Evolutionary conservation across 345 rosid species (phyloP).

Genomic region (Camelina neglecta): DNA sequence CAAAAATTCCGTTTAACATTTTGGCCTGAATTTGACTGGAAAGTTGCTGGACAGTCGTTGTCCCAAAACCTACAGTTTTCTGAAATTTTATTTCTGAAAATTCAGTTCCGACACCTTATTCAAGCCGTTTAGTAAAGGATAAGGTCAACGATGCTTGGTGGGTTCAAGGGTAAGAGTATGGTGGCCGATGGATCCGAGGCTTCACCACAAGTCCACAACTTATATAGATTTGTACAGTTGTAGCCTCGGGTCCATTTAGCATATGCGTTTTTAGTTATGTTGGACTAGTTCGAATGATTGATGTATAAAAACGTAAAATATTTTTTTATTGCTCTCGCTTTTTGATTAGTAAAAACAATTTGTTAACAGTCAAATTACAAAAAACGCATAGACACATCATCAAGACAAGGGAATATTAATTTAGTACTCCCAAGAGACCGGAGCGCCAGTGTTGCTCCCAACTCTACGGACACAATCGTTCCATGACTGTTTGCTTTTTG

Average conservation of each 20-base stretch:
- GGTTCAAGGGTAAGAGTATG: too few species aligned
- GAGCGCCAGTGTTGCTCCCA: constrained; percentile 14
- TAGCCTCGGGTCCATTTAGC: background rate
- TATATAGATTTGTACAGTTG: too few species aligned
- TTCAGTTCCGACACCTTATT: too few species aligned
- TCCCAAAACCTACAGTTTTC: too few species aligned
- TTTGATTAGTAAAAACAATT: constrained; percentile 35
- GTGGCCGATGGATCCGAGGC: too few species aligned
- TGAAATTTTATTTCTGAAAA: too few species aligned
- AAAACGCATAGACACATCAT: background rate
- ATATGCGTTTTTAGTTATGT: background rate
- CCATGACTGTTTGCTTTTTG: constrained; percentile 27
- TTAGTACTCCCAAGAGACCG: constrained; percentile 2
- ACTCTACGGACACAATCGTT: constrained; percentile 23
- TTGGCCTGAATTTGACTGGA: too few species aligned
- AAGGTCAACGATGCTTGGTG: too few species aligned
- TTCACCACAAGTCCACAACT: too few species aligned
- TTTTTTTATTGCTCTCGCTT: constrained; percentile 60
- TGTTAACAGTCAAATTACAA: background rate
- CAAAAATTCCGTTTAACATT: too few species aligned
- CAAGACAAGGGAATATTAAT: background rate
- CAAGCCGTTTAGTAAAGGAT: too few species aligned
- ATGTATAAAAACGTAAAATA: constrained; percentile 66
- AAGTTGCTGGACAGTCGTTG: too few species aligned
- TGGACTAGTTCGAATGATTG: background rate